These are phyloP conservation scores for Magnusiomyces magnusii DNA, from an alignment of 1,139 yeast genomes.

Conservation along the genomic window DNA sequence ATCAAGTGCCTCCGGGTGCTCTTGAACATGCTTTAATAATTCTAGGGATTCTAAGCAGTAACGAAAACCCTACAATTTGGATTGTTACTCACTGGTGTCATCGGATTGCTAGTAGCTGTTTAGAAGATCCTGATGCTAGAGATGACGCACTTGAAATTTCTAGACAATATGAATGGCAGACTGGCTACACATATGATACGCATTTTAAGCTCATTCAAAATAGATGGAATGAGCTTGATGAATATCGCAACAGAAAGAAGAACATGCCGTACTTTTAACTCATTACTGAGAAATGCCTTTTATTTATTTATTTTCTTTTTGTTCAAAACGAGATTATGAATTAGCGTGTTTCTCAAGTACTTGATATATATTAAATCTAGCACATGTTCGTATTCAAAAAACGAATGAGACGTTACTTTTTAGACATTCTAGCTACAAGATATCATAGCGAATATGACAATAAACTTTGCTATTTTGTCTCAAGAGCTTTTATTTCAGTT, in stretches of 20 bases:
- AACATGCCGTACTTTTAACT: slow-evolving; percentile 47
- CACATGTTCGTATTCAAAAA: too few relatives aligned
- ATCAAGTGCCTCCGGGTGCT: slow-evolving; percentile 11
- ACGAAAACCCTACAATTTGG: slow-evolving; percentile 12
- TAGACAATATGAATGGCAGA: slow-evolving; percentile 16
- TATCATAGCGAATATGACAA: too few relatives aligned
- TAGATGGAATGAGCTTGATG: slow-evolving; percentile 13
- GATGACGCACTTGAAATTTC: slow-evolving; percentile 13
- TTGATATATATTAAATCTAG: too few relatives aligned
- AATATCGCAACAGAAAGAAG: neutral
- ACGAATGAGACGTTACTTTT: too few relatives aligned
- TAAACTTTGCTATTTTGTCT: too few relatives aligned
- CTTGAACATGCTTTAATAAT: slow-evolving; percentile 13
- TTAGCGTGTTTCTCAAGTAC: too few relatives aligned
- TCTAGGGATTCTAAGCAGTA: slow-evolving; percentile 11
- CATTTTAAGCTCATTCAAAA: slow-evolving; percentile 10
- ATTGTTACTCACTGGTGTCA: slow-evolving; percentile 14
- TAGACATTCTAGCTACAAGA: too few relatives aligned
- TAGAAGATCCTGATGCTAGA: slow-evolving; percentile 10
- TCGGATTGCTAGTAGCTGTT: slow-evolving; percentile 11
- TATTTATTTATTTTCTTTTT: too few relatives aligned
- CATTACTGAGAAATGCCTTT: too few relatives aligned
- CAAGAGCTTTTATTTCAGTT: too few relatives aligned
- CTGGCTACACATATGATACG: slow-evolving; percentile 12
- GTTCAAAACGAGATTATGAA: too few relatives aligned